Percentiles rank a stretch among this genome's conserved stretches.
Conservation (phyloP, 2,329 filamentous ascomycete species). For the Ophiostoma sp. region DNA sequence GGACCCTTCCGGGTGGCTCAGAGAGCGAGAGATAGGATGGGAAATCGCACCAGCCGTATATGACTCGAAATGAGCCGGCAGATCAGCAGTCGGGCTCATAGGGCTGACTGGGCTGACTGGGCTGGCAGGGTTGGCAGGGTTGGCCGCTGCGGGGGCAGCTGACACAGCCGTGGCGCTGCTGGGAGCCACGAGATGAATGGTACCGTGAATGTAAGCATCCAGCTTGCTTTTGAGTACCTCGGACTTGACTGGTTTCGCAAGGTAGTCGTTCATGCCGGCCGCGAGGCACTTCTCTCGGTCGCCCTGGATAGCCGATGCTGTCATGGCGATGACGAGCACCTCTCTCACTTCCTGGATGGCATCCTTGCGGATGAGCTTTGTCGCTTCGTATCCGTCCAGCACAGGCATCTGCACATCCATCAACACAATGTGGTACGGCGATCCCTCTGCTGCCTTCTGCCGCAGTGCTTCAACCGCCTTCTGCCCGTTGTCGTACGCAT, state of each 20-base stretch:
- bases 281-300: slow-evolving; percentile 94
- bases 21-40: neutral
- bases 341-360: slow-evolving; percentile 68
- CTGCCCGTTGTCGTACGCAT: slow-evolving; percentile 83
- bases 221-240: slow-evolving; percentile 82
- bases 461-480: slow-evolving; percentile 85
- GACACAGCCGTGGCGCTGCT: neutral
- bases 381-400: slow-evolving; percentile 87
- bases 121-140: neutral
- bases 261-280: slow-evolving; percentile 95
- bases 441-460: slow-evolving; percentile 61
- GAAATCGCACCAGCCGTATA: neutral
- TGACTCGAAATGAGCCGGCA: neutral
- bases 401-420: slow-evolving; percentile 98
- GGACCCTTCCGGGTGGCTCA: neutral
- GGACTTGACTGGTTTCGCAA: slow-evolving; percentile 89
- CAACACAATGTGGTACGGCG: slow-evolving; percentile 81
- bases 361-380: slow-evolving; percentile 73
- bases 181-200: slow-evolving; percentile 29
- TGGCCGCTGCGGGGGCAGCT: neutral
- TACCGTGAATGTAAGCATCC: slow-evolving; percentile 47
- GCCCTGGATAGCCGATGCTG: slow-evolving; percentile 86
- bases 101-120: neutral
- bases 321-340: slow-evolving; percentile 95
- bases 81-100: neutral